Percentiles rank a stretch among this genome's conserved stretches.
phyloP scores from a whole-genome alignment of 2,329 filamentous ascomycete species.

The Botryotinia narcissicola region DNA sequence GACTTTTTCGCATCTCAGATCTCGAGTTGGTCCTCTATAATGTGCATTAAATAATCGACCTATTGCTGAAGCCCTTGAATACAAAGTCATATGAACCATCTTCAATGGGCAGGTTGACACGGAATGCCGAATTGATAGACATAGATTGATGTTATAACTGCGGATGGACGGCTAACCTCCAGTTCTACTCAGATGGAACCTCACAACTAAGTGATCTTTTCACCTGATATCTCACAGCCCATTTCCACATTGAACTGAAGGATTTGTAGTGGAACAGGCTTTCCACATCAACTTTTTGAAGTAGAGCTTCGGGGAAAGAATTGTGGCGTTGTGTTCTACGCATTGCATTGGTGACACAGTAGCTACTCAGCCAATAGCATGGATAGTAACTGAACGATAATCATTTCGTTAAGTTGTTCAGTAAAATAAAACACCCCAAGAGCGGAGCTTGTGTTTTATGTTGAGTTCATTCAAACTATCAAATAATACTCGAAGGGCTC shows the following conservation, averaged over 20 bases:
- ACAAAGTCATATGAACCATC: too few relatives aligned
- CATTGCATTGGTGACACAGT: not conserved
- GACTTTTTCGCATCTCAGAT: too few relatives aligned
- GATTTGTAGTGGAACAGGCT: not conserved
- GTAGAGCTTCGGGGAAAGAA: not conserved
- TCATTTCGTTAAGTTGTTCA: not conserved
- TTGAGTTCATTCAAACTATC: not conserved
- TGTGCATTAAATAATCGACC: too few relatives aligned
- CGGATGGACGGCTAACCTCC: not conserved
- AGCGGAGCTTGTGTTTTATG: not conserved
- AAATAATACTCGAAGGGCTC: not conserved
- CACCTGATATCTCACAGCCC: not conserved
- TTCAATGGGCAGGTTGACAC: too few relatives aligned
- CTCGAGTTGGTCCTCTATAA: too few relatives aligned
- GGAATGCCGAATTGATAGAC: not conserved
- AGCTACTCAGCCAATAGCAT: not conserved
- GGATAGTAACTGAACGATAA: not conserved
- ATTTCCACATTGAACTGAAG: not conserved
- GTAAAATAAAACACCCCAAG: not conserved
- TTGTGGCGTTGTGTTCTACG: not conserved
- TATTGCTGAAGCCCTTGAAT: too few relatives aligned
- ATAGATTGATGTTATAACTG: not conserved
- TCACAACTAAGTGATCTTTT: not conserved
- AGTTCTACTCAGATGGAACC: not conserved
- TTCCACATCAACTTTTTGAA: not conserved